A percentile compares a stretch with the other conserved stretches of the same genome.
Conservation (phyloP, 345 rosid genomes). For the Brassica napus region Da-Ae NC_063452.1:9869001-9869500, state of each 20-base stretch:
- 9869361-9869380: conserved; percentile 97
- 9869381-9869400: conserved; percentile 99
- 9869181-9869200: conserved; percentile 94
- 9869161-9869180: conserved; percentile 76
- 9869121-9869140: conserved; percentile 52
- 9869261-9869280: conserved; percentile 9
- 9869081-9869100: conserved; percentile 64
- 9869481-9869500: conserved; percentile 7
- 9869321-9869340: conserved; percentile 60
- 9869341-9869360: conserved; percentile 84
- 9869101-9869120: not conserved
- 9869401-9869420: conserved; percentile 97
- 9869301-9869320: conserved; percentile 22
- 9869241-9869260: conserved; percentile 64
- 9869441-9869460: conserved; percentile 19
- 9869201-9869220: conserved; percentile 78
- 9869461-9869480: conserved; percentile 1
- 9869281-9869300: conserved; percentile 12
- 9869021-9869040: conserved; percentile 44
- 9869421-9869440: conserved; percentile 77
- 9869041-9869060: conserved; percentile 72
- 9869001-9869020: conserved; percentile 4
- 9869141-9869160: conserved; percentile 61
- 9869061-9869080: conserved; percentile 75
- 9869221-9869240: conserved; percentile 80